Percentiles rank a stretch among this genome's conserved stretches.
Evolutionary conservation across 139 green algal genomes (phyloP).

Genomic region (Picochlorum sp.): DNA sequence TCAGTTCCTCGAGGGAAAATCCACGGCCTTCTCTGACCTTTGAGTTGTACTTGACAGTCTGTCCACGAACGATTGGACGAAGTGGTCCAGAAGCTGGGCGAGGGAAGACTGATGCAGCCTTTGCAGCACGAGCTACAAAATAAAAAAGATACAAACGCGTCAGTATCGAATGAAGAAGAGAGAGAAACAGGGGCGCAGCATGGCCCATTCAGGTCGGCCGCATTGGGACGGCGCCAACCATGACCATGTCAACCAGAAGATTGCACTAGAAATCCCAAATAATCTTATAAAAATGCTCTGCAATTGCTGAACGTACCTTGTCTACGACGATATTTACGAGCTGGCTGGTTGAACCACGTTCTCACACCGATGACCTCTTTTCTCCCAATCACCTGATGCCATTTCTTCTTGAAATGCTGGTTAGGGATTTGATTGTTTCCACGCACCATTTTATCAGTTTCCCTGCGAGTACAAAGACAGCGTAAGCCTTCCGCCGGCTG

Average conservation of each 20-base stretch:
- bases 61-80: constrained; percentile 77
- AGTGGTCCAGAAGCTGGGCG: constrained; percentile 79
- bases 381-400: constrained; percentile 34
- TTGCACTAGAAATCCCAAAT: neutral
- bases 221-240: neutral
- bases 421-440: constrained; percentile 90
- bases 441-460: constrained; percentile 53
- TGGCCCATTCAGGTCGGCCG: neutral
- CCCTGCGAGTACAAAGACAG: constrained; percentile 6
- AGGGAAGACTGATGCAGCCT: constrained; percentile 87
- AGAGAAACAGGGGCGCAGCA: neutral
- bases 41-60: constrained; percentile 93
- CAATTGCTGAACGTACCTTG: constrained; percentile 43
- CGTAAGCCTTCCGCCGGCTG: neutral
- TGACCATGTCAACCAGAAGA: neutral
- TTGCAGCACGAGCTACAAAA: constrained; percentile 74
- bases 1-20: constrained; percentile 97
- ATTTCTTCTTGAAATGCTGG: constrained; percentile 92
- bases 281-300: no score
- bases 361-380: constrained; percentile 44
- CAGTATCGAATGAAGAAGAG: neutral
- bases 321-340: constrained; percentile 78
- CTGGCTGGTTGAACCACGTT: constrained; percentile 99
- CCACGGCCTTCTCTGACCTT: constrained; percentile 86
- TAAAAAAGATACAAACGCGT: constrained; percentile 8